Base-by-base conservation (phyloP, 768 basidiomycete species). In the Hygrocybe punicea region DNA sequence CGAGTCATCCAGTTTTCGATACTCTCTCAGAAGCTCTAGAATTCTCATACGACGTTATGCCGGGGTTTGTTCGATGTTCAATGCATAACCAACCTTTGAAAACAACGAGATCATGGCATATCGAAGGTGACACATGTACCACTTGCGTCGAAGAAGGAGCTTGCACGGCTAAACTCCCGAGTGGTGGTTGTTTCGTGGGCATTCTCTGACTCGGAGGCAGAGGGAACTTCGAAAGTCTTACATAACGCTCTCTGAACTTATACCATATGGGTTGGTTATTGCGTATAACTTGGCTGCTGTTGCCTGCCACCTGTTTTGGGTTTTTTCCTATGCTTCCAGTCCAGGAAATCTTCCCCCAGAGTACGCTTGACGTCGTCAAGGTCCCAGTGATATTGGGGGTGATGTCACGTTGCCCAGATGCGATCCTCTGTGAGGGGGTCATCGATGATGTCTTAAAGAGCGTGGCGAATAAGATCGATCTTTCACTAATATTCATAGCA, bases 11-110 rank as follows among this genome's bases (percentile, higher is more conserved):
- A 93, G 74, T 63, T 78, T 83, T 65, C 91, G 80, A 69, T 92
- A 93, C 70, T 93, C 90, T 66, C 78, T 84, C 69, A 93, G 76
- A 64, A 93, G 82, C 58, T 91, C 91, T 93, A 67, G 44, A 45
- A 37, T 47, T 54, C 8, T 29, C 29, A 29, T 29, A 8, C 29
- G 8, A 4, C 55, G 9, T 24, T 9, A 24, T 50, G 23, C 34
- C 13, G 25, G 51, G 11, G 49, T 48, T 19, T 21, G 19, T 8
- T 17, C 16, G 23, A 45, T 56, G 14, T 47, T 35, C 14, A 16
- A 13, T 40, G 39, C 24, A 45, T 34, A 13, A 17, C 45, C 7
- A 39, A 85, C 86, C 83, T 81, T 91, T 93, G 79, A 92, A 93
- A 6, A 89, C 61, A 13, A 84, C 85, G 29, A 91, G 78, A 65